phyloP scores from a whole-genome alignment of 371 early-diverging fungal genomes.

The Lichtheimia hyalospora region DNA sequence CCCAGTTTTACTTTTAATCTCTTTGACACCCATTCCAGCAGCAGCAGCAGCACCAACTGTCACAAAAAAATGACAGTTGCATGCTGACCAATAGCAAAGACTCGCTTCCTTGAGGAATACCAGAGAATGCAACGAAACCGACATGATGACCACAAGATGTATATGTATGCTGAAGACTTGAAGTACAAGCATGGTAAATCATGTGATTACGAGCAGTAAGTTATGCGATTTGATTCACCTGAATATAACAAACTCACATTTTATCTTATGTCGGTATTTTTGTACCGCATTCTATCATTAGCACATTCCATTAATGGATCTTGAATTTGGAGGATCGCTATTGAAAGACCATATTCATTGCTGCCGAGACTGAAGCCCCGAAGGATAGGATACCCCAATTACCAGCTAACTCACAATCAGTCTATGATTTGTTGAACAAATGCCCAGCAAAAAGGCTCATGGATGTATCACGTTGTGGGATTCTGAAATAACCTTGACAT shows the following conservation, averaged over 20 bases:
- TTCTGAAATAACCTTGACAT: no score
- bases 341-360: slow-evolving; percentile 2
- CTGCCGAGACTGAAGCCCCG: background rate
- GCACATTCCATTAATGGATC: slow-evolving; percentile 5
- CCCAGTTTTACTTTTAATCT: no score
- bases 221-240: background rate
- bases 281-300: background rate
- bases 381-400: background rate
- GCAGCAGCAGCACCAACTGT: background rate
- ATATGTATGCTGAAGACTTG: no score
- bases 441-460: no score
- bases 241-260: background rate
- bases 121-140: no score
- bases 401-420: background rate
- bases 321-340: background rate
- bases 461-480: no score
- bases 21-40: no score
- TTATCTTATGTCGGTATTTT: background rate
- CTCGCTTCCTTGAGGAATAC: background rate
- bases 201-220: slow-evolving; percentile 9
- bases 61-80: background rate
- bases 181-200: background rate
- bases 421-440: background rate
- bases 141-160: no score
- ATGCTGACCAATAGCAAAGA: background rate